Conservation (phyloP, 306 rosid genomes). For the Sindora glabra region DNA sequence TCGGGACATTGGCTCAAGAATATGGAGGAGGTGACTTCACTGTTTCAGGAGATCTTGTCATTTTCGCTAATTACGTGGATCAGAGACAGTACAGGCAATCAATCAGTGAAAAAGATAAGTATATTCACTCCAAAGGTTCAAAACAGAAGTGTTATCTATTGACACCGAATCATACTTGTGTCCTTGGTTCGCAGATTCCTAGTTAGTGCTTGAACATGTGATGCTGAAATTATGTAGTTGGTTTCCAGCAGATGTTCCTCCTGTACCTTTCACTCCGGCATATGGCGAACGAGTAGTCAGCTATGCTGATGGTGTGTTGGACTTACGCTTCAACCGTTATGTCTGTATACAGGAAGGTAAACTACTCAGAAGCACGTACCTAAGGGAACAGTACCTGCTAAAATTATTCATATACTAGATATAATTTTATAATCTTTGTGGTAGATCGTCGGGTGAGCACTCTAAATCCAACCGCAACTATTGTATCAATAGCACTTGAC, state of each 20-base stretch:
- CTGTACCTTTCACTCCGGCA: slow-evolving; percentile 68
- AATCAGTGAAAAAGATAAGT: slow-evolving; percentile 36
- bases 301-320: slow-evolving; percentile 84
- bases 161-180: background rate
- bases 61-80: slow-evolving; percentile 80
- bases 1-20: slow-evolving; percentile 86
- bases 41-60: slow-evolving; percentile 53
- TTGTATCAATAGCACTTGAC: slow-evolving; percentile 57
- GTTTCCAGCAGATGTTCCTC: slow-evolving; percentile 47
- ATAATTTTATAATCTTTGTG: slow-evolving; percentile 4
- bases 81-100: slow-evolving; percentile 82
- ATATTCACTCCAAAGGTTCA: background rate
- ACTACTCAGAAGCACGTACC: background rate
- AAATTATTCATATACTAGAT: background rate
- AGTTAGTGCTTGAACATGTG: background rate
- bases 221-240: slow-evolving; percentile 9
- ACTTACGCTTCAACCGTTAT: slow-evolving; percentile 65
- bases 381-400: background rate
- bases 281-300: slow-evolving; percentile 62
- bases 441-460: slow-evolving; percentile 69
- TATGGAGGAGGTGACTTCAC: slow-evolving; percentile 88
- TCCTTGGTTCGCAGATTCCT: background rate
- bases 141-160: no score
- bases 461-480: slow-evolving; percentile 53
- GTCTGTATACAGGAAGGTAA: slow-evolving; percentile 79